Evolutionary conservation across 352 stramenopile genomes (phyloP), one percentile per base, ranked within the genome.

Genomic region (Globisporangium spiculum): DNA sequence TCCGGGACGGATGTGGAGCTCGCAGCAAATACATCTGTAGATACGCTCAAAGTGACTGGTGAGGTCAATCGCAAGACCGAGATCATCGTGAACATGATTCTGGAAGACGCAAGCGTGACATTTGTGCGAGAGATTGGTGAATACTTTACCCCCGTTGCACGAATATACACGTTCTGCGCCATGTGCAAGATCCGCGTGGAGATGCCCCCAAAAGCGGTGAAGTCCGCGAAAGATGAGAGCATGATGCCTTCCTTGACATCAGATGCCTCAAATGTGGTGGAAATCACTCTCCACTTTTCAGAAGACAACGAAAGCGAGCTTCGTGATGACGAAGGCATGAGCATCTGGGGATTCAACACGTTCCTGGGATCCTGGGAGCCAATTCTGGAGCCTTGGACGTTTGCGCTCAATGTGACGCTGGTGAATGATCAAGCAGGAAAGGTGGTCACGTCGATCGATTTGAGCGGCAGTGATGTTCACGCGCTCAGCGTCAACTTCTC

Each of bases 321-420:
- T 10, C 74, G 74, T 22, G 82, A 87, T 26, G 82, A 93, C 41
- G 85, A 94, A 69, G 86, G 88, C 18, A 64, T 94, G 10, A 94
- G 86, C 48, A 67, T 89, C 10, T 96, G 84, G 86, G 79, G 79
- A 22, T 94, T 96, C 41, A 93, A 94, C 66, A 79, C 81, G 7
- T 68, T 85, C 3, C 62, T 94, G 3, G 86, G 88, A 0, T 86
- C 86, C 14, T 94, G 83, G 86, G 88, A 96, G 59, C 88, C 88
- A 1, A 82, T 92, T 18, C 63, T 93, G 12, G 85, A 94, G 54
- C 86, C 88, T 2, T 94, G 84, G 83, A 89, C 84, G 50, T 95
- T 92, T 46, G 76, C 72, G 50, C 63, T 91, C 18, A 70, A 50
- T 1, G 56, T 86, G 0, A 71, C 61, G 10, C 56, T 86, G 3